phyloP scores from a whole-genome alignment of 164 flowering plant genomes.

The Magnolia sinica region DNA sequence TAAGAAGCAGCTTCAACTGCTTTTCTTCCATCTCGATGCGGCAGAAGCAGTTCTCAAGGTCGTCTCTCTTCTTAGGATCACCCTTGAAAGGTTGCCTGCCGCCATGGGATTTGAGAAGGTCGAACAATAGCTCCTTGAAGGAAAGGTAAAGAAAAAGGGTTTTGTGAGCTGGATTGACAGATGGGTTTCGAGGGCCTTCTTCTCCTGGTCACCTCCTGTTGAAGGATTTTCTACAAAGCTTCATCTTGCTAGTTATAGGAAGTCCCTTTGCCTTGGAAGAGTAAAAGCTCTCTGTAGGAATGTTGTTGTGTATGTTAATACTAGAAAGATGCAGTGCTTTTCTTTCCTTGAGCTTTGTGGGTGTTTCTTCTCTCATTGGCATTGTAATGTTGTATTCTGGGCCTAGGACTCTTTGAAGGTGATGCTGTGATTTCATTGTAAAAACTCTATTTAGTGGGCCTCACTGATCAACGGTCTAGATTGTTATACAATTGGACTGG shows the following conservation, averaged over 20 bases:
- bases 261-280: neutral
- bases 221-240: neutral
- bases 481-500: too few relatives aligned
- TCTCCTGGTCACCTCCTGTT: neutral
- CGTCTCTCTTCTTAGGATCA: constrained; percentile 43
- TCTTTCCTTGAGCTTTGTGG: neutral
- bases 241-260: neutral
- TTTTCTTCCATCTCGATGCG: constrained; percentile 51
- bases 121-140: constrained; percentile 30
- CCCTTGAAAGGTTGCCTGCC: constrained; percentile 46
- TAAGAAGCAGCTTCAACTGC: constrained; percentile 42
- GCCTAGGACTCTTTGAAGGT: neutral
- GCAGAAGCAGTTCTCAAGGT: constrained; percentile 40
- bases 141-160: constrained; percentile 21
- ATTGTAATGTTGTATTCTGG: neutral
- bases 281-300: neutral
- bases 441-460: too few relatives aligned
- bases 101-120: constrained; percentile 44
- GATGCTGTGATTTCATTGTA: neutral
- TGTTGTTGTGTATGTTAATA: neutral
- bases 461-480: too few relatives aligned
- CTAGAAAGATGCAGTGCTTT: neutral
- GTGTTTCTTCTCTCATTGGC: neutral
- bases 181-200: neutral
- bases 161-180: neutral